Evolutionary conservation across 352 stramenopile genomes (phyloP).

Genomic region (Globisporangium viniferum): DNA sequence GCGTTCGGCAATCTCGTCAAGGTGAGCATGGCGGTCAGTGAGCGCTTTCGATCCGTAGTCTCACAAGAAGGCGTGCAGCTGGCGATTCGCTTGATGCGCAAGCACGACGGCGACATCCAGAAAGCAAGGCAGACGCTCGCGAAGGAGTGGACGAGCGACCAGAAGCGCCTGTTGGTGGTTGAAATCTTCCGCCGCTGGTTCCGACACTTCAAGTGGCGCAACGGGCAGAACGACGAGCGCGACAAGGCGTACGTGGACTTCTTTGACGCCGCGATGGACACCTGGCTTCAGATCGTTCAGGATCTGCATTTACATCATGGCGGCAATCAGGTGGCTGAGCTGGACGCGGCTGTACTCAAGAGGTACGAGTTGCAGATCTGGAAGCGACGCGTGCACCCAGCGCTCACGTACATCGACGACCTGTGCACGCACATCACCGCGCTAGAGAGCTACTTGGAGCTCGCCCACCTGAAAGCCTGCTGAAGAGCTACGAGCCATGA

Average conservation of each 20-base stretch:
- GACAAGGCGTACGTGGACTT: conserved; percentile 46
- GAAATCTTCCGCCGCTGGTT: conserved; percentile 50
- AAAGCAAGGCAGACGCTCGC: conserved; percentile 26
- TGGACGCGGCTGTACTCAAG: conserved; percentile 34
- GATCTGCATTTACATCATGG: conserved; percentile 32
- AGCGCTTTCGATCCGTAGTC: conserved; percentile 48
- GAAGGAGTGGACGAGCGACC: conserved; percentile 36
- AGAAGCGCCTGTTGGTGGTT: conserved; percentile 44
- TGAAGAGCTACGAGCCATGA: conserved; percentile 16
- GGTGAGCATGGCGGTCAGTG: conserved; percentile 34
- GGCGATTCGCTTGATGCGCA: conserved; percentile 33
- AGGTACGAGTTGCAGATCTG: conserved; percentile 68
- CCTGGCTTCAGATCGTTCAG: conserved; percentile 57
- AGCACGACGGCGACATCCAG: conserved; percentile 29
- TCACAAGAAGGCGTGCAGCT: conserved; percentile 41
- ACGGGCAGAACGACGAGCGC: conserved; percentile 15
- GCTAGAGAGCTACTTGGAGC: conserved; percentile 51
- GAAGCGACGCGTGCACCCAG: conserved; percentile 52
- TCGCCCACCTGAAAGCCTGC: conserved; percentile 51
- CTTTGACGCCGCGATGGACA: conserved; percentile 56
- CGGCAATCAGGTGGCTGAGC: background rate
- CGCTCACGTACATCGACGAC: conserved; percentile 47
- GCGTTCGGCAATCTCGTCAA: conserved; percentile 64
- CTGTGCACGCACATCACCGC: conserved; percentile 63
- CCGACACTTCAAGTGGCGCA: conserved; percentile 26